phyloP scores from a whole-genome alignment of 192 early-diverging fungal genomes.

The Podila verticillata region DNA sequence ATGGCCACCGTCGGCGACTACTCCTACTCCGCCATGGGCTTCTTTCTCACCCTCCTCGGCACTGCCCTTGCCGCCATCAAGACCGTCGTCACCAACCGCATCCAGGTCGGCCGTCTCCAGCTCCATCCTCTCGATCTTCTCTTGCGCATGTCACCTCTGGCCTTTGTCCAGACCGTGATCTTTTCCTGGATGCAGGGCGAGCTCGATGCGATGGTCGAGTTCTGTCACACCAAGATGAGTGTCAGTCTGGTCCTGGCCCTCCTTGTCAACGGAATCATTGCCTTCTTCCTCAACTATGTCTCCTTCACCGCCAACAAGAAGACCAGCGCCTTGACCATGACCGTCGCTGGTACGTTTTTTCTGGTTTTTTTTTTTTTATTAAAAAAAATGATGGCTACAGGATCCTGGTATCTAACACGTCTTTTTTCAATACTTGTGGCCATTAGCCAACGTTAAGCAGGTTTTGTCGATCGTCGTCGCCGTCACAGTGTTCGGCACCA shows the following conservation, averaged over 20 bases:
- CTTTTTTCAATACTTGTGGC: background rate
- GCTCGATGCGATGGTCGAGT: slow-evolving; percentile 52
- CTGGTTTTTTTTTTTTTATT: too few relatives aligned
- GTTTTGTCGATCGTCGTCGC: slow-evolving; percentile 72
- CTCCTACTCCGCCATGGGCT: slow-evolving; percentile 72
- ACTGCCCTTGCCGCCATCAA: slow-evolving; percentile 82
- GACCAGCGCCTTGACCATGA: slow-evolving; percentile 87
- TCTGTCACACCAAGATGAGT: slow-evolving; percentile 55
- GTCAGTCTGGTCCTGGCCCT: slow-evolving; percentile 61
- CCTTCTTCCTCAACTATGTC: slow-evolving; percentile 87
- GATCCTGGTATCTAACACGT: background rate
- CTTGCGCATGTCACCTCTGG: slow-evolving; percentile 81
- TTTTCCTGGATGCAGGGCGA: slow-evolving; percentile 77
- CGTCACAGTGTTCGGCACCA: slow-evolving; percentile 68
- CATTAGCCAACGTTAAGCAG: slow-evolving; percentile 76
- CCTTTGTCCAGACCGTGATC: slow-evolving; percentile 75
- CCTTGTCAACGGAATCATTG: slow-evolving; percentile 79
- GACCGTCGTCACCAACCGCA: slow-evolving; percentile 84
- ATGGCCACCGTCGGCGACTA: slow-evolving; percentile 89
- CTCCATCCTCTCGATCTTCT: slow-evolving; percentile 86
- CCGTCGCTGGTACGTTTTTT: slow-evolving; percentile 66
- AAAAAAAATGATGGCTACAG: background rate
- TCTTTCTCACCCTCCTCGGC: slow-evolving; percentile 83
- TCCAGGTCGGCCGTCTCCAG: slow-evolving; percentile 82
- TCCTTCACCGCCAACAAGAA: slow-evolving; percentile 90